Evolutionary conservation across 345 rosid species (phyloP), one percentile per base, ranked within the genome.

Genomic region (Balakata baccata): DNA sequence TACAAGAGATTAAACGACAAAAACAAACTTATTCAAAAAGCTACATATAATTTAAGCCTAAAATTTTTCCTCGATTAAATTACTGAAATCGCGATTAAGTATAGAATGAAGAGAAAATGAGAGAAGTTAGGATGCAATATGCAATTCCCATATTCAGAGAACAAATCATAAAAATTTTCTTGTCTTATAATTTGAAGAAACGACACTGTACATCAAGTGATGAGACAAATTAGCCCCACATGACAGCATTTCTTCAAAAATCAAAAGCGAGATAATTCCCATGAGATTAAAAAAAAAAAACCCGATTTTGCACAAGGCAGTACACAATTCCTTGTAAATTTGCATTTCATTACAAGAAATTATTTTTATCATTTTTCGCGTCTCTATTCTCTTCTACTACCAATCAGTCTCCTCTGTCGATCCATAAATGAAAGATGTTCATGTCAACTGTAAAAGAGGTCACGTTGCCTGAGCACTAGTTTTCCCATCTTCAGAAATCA

Each of bases 401-500:
- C 53, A 70, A 64, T 39, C 52, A 71, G 43, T 58, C 17, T 71
- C 57, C 65, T 66, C 61, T 34, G 41, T 39, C 67, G 57, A 58
- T 45, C 56, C 56, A 54, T 11, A 51, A 29, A 3, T 11, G n/a
- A 59, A 39, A 57, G 43, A 23, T 20, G n/a, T 65, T 69, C 74
- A 50, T 41, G 73, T 57, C n/a, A 66, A 46, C 59, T 11, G 74
- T 17, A 68, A 66, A 46, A 25, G 47, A 58, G 78, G 29, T 14
- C 37, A 50, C 39, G 49, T 66, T 20, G 50, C 37, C 58, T 5
- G 5, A 64, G 74, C 76, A 69, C 68, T 57, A 25, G 66, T 68
- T 71, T 71, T 72, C 64, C 64, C 46, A 23, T 10, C n/a, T 41
- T 76, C 53, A 25, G 38, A 58, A 58, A 41, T 63, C 73, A 52